Conservation (phyloP, 768 basidiomycete genomes). For the Hemileccinum rubropunctum region DNA sequence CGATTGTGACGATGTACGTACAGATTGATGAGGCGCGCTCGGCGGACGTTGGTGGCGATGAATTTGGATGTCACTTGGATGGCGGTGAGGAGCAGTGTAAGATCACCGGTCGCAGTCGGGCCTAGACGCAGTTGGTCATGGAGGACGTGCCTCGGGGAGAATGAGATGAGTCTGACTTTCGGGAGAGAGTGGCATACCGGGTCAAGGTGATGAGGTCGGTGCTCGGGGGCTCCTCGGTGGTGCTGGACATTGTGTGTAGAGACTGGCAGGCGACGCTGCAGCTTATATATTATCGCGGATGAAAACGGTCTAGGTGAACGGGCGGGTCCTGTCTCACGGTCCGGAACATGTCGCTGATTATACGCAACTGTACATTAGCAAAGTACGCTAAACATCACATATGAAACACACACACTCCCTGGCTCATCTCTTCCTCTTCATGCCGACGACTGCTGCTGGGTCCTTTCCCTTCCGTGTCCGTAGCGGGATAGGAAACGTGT, state of each 20-base stretch:
- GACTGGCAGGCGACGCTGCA: neutral
- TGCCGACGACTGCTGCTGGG: constrained; percentile 41
- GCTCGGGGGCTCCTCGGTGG: constrained; percentile 61
- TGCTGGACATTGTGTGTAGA: constrained; percentile 25
- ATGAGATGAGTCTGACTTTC: constrained; percentile 3
- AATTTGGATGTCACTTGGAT: constrained; percentile 97
- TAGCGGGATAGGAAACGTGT: constrained; percentile 65
- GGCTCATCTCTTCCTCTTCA: constrained; percentile 64
- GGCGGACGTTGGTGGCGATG: constrained; percentile 96
- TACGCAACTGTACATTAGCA: constrained; percentile 14
- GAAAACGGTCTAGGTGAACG: constrained; percentile 17
- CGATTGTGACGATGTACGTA: constrained; percentile 38
- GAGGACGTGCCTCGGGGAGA: constrained; percentile 70
- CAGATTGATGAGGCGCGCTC: constrained; percentile 97
- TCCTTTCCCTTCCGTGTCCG: constrained; percentile 67
- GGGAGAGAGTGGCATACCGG: constrained; percentile 47
- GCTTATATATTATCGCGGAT: constrained; percentile 18
- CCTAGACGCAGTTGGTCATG: constrained; percentile 83
- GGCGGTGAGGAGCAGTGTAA: constrained; percentile 91
- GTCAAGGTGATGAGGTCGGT: constrained; percentile 93
- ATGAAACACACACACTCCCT: constrained; percentile 1
- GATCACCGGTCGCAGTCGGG: constrained; percentile 82
- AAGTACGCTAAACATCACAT: constrained; percentile 6
- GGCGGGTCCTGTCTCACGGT: constrained; percentile 22
- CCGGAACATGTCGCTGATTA: constrained; percentile 24